Evolutionary conservation across 345 rosid genomes (phyloP), one percentile per base, ranked within the genome.

Genomic region (Ceriops tagal): DNA sequence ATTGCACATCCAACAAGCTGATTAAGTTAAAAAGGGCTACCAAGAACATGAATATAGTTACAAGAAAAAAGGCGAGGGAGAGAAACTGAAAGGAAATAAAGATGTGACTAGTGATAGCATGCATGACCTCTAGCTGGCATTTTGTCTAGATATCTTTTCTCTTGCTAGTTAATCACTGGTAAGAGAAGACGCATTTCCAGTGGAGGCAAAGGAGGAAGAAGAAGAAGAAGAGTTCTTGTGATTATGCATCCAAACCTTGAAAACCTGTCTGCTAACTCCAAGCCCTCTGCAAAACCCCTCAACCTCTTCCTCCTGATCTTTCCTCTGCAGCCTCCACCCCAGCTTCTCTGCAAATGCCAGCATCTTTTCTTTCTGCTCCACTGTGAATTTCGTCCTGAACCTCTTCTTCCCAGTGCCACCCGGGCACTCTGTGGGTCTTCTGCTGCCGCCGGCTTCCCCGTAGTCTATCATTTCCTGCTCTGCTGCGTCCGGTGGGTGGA

Each of bases 231-330:
- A n/a, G n/a, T 80, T 85, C 77, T 87, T 87, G 71, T 85, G 89
- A 68, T 85, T 87, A 76, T 87, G 92, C 92, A 87, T 87, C 92
- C 92, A 85, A 18, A 87, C 88, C 74, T 87, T 87, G 71, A 87
- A 87, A 30, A 85, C 88, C 65, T 85, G 88, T 66, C 89, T 73
- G 28, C 77, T 83, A 7, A 87, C 70, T 27, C 88, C 89, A 63
- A 85, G 62, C 56, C 74, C 83, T 79, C 81, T 71, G 59, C 92
- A 87, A 37, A 87, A 87, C 60, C 64, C 83, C 77, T 82, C 89
- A 2, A 85, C 85, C 72, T 83, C 89, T 28, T 85, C 86, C 66
- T 83, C 86, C 49, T 69, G 77, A 19, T 85, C 87, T 62, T 79
- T 85, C 71, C 89, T 83, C 67, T 67, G 78, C 70, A 87, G 69